Evolutionary conservation across 257 asterid species (phyloP), one percentile per base, ranked within the genome.

Genomic region (Scutellaria barbata): DNA sequence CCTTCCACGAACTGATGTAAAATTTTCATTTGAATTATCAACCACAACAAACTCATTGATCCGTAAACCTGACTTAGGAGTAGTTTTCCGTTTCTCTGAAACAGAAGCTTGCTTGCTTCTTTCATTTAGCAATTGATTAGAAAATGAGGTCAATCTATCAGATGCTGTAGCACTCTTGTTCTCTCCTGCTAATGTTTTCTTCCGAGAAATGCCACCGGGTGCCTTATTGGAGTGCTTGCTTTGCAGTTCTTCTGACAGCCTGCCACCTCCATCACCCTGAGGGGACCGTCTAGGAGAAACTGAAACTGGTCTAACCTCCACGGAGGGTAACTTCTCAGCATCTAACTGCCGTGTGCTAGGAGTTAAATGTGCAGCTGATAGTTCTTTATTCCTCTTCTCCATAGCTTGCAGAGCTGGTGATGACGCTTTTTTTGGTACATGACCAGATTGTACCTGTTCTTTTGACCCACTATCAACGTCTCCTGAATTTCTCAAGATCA

Each of bases 231-330:
- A 62, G 69, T 71, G 82, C 74, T 79, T 87, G 61, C 42, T 88
- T 42, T 77, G 83, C 60, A 68, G 72, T 68, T 84, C 96, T 43
- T 74, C 61, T 55, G 74, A 77, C 6, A 78, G 59, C 43, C 76
- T 87, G 71, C 74, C 33, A 63, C 77, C 72, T 63, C 77, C 53
- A 61, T 67, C 63, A 77, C 82, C 46, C 56, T 42, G 75, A 55
- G 85, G 85, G 54, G 89, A 79, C 68, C 45, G 76, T 77, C 59
- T 80, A 53, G 96, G 94, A 22, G 96, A 85, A 72, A 76, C 66
- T 57, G 68, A 51, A 77, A 69, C 69, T 58, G 79, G 76, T 82
- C 79, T 83, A 73, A 67, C 76, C 68, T 79, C 90, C 63, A 72
- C 74, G 30, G 72, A 20, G 40, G 64, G 25, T 67, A 78, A 69